A percentile compares a stretch with the other conserved stretches of the same genome.
Evolutionary conservation across 163 green algal species (phyloP).

Genomic region (Smithsoniella earleae): DNA sequence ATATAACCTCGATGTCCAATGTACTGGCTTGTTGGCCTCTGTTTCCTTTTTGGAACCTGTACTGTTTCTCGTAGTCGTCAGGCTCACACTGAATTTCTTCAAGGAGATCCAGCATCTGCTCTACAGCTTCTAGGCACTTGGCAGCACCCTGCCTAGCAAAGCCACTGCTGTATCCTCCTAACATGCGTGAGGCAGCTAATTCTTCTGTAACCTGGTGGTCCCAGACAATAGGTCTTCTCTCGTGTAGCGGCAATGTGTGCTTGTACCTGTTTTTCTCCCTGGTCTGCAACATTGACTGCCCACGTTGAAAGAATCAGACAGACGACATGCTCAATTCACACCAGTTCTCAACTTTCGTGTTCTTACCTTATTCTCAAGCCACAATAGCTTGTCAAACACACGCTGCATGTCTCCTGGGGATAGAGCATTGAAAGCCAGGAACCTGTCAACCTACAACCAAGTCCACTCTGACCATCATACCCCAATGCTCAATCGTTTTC

Average conservation of each 20-base stretch:
- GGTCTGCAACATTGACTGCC: not conserved
- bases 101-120: conserved; percentile 32
- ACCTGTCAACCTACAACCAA: conserved; percentile 3
- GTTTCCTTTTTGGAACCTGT: not conserved
- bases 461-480: not conserved
- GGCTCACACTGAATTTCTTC: conserved; percentile 6
- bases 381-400: not conserved
- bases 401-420: not conserved
- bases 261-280: not conserved
- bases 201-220: not conserved
- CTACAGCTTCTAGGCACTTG: not conserved
- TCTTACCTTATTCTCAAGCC: not conserved
- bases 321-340: no score
- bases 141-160: conserved; percentile 25
- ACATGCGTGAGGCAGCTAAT: not conserved
- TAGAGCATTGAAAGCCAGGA: conserved; percentile 22
- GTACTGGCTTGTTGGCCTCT: no score
- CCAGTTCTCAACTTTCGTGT: no score
- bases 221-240: conserved; percentile 1
- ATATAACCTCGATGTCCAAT: no score
- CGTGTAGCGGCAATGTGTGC: conserved; percentile 4
- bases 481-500: no score
- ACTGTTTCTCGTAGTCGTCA: not conserved
- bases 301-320: not conserved
- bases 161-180: conserved; percentile 24